A percentile compares a stretch with the other conserved stretches of the same genome.
Evolutionary conservation across 306 rosid genomes (phyloP).

Genomic region (Vachellia pachyceras): DNA sequence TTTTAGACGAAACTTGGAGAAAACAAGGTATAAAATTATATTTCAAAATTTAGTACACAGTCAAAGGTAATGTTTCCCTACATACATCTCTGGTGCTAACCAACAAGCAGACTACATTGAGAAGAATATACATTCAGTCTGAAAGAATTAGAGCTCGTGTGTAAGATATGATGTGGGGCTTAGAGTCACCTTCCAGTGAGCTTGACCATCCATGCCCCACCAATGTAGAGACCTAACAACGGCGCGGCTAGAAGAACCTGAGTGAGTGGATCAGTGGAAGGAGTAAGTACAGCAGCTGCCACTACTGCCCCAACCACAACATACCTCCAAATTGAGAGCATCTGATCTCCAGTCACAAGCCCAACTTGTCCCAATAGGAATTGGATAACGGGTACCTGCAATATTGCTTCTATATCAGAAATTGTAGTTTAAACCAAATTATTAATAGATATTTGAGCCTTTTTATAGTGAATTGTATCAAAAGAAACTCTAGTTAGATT

Average conservation of each 20-base stretch:
- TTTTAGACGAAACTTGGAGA: background rate
- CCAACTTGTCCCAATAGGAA: constrained; percentile 86
- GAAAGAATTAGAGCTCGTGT: background rate
- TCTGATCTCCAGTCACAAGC: constrained; percentile 84
- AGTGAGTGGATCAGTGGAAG: constrained; percentile 92
- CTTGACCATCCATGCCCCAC: constrained; percentile 97
- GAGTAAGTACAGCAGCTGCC: constrained; percentile 84
- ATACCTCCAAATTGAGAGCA: constrained; percentile 97
- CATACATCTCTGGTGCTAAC: background rate
- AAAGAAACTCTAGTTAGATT: background rate
- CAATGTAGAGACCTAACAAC: constrained; percentile 81
- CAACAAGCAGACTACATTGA: background rate
- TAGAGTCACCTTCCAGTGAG: constrained; percentile 65
- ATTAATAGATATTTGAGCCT: background rate
- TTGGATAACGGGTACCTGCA: constrained; percentile 90
- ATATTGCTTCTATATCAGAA: constrained; percentile 29
- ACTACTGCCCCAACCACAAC: constrained; percentile 96
- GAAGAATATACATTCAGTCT: constrained; percentile 7
- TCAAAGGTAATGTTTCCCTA: background rate
- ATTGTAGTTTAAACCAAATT: background rate
- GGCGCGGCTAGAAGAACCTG: constrained; percentile 89
- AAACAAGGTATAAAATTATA: background rate
- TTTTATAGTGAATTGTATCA: no score
- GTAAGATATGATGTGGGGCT: background rate
- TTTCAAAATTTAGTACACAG: background rate